Base-by-base conservation (phyloP, 2,329 filamentous ascomycete genomes). In the Tympanopsis confertula region DNA sequence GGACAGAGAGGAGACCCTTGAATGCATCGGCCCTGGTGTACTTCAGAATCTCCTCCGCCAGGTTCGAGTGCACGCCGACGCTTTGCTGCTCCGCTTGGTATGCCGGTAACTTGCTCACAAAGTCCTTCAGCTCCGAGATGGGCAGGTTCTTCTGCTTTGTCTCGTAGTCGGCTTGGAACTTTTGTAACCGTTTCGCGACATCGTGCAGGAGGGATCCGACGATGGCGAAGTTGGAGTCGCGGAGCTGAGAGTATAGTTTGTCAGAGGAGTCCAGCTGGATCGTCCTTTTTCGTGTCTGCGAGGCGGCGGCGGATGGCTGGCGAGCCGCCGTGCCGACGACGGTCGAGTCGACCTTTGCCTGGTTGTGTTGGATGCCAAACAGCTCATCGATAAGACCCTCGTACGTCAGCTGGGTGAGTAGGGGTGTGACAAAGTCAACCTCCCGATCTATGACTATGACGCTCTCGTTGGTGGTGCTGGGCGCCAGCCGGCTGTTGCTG, bases 11-110 rank as follows among this genome's bases (percentile, higher is more conserved):
- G 28, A 87, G 67, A 42, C 85, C 82, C 45, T 82, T 85, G 64
- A 98, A 98, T 40, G 84, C 74, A 50, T 96, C 89, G 14, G 86
- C 83, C 37, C 85, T 76, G 1, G 91, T 98, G 50, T 87, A 77
- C 52, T 93, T 91, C 68, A 94, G 88, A 38, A 98, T 91, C 47
- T 95, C 89, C 60, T 96, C 91, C 1, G 88, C 87, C 33, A 98
- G 71, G 5, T 83, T 84, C 2, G 88, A 94, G 52, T 98, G 91
- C 20, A 89, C 75, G 44, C 91, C 87, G n/a, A 94, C 65, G 50
- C 85, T 93, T 47, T 89, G 82, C 51, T 95, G 87, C 56, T 98
- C 91, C 35, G 87, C 81, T 59, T 96, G 89, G 50, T 93, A 94
- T 10, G 79, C 81, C 0, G 91, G 89, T 19, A 98, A 66, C 55